A percentile compares a stretch with the other conserved stretches of the same genome.
Evolutionary conservation across 352 stramenopile genomes (phyloP).

Genomic region (Plasmopara muralis): DNA sequence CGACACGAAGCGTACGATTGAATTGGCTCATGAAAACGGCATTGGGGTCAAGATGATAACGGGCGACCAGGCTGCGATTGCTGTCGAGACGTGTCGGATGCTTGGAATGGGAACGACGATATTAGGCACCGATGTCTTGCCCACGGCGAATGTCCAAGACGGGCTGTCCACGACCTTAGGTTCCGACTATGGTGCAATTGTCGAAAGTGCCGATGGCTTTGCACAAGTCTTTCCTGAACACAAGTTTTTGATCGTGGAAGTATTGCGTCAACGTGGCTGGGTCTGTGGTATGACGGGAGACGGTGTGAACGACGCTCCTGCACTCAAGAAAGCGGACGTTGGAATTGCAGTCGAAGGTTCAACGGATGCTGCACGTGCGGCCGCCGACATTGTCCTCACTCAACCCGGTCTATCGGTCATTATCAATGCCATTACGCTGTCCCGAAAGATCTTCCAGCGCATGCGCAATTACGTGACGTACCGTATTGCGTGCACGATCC

Average conservation of each 20-base stretch:
- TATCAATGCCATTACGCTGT: conserved; percentile 84
- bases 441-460: conserved; percentile 91
- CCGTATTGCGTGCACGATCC: conserved; percentile 87
- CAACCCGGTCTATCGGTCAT: conserved; percentile 90
- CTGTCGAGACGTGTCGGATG: conserved; percentile 87
- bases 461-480: conserved; percentile 95
- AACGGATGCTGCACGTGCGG: conserved; percentile 83
- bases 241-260: conserved; percentile 89
- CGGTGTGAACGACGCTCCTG: conserved; percentile 59
- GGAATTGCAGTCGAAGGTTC: conserved; percentile 79
- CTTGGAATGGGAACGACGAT: conserved; percentile 89
- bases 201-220: conserved; percentile 92
- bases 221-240: conserved; percentile 90
- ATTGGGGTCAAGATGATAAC: conserved; percentile 97
- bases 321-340: conserved; percentile 63
- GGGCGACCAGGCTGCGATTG: conserved; percentile 92
- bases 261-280: conserved; percentile 73
- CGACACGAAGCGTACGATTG: conserved; percentile 92
- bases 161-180: conserved; percentile 46
- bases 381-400: conserved; percentile 92
- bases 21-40: conserved; percentile 84
- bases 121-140: conserved; percentile 70
- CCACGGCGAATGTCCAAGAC: conserved; percentile 51
- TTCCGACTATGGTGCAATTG: conserved; percentile 70
- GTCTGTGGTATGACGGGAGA: conserved; percentile 75